Evolutionary conservation across 2,329 filamentous ascomycete species (phyloP).

Genomic region (Colletotrichum lini): DNA sequence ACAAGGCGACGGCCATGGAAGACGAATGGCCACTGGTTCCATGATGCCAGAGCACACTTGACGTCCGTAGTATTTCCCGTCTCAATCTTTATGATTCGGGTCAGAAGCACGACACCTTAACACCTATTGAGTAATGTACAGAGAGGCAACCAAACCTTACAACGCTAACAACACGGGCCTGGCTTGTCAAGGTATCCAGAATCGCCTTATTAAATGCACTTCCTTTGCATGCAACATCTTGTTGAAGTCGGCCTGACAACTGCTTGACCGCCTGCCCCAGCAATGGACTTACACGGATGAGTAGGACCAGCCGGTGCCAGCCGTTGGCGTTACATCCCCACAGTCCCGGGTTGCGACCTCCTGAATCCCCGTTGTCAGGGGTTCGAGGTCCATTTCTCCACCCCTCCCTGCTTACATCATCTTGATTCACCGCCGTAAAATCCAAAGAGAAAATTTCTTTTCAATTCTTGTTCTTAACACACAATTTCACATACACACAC

Average conservation of each 20-base stretch:
- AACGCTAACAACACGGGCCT: no score
- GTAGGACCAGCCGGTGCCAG: not conserved
- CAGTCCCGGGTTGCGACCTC: not conserved
- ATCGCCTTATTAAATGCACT: not conserved
- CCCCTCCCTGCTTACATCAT: not conserved
- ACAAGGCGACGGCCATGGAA: no score
- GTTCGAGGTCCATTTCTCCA: not conserved
- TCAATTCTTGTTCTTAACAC: not conserved
- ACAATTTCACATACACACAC: no score
- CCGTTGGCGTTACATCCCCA: not conserved
- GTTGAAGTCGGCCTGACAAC: not conserved
- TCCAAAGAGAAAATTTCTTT: constrained; percentile 14
- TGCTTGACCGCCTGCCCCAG: not conserved
- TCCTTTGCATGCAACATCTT: not conserved
- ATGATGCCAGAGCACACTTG: no score
- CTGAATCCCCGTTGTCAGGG: not conserved
- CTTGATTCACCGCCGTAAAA: not conserved
- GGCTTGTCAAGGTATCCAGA: not conserved
- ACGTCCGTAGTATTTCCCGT: no score
- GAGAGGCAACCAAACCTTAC: no score
- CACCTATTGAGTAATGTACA: no score
- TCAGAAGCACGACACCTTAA: no score
- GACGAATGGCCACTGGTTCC: no score
- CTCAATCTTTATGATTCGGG: no score
- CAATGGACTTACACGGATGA: constrained; percentile 4